These are phyloP conservation scores for Vitis cinerea DNA, from an alignment of 164 flowering plant species.

Conservation along the genomic window DNA sequence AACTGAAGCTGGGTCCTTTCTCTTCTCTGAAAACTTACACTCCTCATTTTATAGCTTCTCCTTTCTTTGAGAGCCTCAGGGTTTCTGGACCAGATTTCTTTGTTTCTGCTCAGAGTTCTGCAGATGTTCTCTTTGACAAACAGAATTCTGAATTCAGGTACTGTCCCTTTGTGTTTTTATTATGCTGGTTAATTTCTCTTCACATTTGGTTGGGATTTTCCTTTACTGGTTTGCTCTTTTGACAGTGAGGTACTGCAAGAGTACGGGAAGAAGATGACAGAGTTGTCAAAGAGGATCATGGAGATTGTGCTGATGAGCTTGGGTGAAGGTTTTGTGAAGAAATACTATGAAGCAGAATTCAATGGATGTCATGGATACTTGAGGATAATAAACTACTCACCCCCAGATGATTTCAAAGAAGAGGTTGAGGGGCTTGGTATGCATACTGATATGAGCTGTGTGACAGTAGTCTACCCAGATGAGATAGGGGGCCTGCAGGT, in stretches of 20 bases:
- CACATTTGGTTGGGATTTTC: neutral
- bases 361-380: slow-evolving; percentile 71
- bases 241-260: slow-evolving; percentile 67
- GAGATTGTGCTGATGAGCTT: slow-evolving; percentile 46
- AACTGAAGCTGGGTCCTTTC: slow-evolving; percentile 70
- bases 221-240: neutral
- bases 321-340: slow-evolving; percentile 47
- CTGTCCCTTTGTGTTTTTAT: slow-evolving; percentile 1
- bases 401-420: slow-evolving; percentile 35
- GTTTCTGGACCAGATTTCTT: slow-evolving; percentile 85
- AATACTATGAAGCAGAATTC: slow-evolving; percentile 53
- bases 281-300: slow-evolving; percentile 51
- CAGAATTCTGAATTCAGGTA: slow-evolving; percentile 61
- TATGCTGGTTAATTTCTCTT: neutral
- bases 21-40: slow-evolving; percentile 67
- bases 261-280: slow-evolving; percentile 68
- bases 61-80: slow-evolving; percentile 73
- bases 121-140: slow-evolving; percentile 41
- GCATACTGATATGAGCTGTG: slow-evolving; percentile 96
- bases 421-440: slow-evolving; percentile 85
- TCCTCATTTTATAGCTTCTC: slow-evolving; percentile 91
- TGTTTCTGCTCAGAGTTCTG: slow-evolving; percentile 66
- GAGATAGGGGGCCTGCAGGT: slow-evolving; percentile 84
- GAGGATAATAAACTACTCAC: slow-evolving; percentile 71
- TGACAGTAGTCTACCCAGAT: slow-evolving; percentile 80